Evolutionary conservation across 2,329 filamentous ascomycete species (phyloP).

Genomic region (Dendryphion nanum): DNA sequence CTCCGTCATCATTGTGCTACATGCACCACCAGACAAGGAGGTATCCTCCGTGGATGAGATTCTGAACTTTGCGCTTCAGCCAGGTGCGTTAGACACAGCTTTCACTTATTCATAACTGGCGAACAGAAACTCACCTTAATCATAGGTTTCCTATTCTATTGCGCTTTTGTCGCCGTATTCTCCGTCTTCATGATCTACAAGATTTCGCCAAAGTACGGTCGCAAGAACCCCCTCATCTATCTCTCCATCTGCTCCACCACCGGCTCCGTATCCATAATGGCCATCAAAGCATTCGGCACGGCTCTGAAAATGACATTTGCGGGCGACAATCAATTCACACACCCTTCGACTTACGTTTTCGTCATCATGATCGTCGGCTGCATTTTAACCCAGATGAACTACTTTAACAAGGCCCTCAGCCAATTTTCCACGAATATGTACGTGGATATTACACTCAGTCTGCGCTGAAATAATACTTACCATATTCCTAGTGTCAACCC

Average conservation of each 20-base stretch:
- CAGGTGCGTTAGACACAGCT: no score
- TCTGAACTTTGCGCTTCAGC: slow-evolving; percentile 82
- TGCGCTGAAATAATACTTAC: neutral
- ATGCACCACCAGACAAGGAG: slow-evolving; percentile 90
- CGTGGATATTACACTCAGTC: slow-evolving; percentile 35
- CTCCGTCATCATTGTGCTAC: slow-evolving; percentile 94
- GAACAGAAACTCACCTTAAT: no score
- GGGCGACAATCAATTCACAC: slow-evolving; percentile 92
- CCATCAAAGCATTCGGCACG: slow-evolving; percentile 97
- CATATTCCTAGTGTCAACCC: slow-evolving; percentile 75
- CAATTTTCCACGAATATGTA: slow-evolving; percentile 98
- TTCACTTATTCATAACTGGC: no score
- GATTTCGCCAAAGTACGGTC: slow-evolving; percentile 83
- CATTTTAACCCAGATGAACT: slow-evolving; percentile 99
- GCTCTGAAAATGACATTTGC: slow-evolving; percentile 91
- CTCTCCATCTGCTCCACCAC: slow-evolving; percentile 97
- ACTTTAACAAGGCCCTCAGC: slow-evolving; percentile 97
- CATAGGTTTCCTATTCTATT: slow-evolving; percentile 88
- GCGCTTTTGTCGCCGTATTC: slow-evolving; percentile 74
- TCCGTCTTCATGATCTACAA: slow-evolving; percentile 95
- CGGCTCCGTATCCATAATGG: slow-evolving; percentile 97
- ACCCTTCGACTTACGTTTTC: slow-evolving; percentile 96
- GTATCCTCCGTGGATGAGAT: slow-evolving; percentile 92
- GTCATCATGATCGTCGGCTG: slow-evolving; percentile 89
- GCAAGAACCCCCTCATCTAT: slow-evolving; percentile 93